A percentile compares a stretch with the other conserved stretches of the same genome.
phyloP scores from a whole-genome alignment of 2,329 filamentous ascomycete species.

The Didymella pomorum region DNA sequence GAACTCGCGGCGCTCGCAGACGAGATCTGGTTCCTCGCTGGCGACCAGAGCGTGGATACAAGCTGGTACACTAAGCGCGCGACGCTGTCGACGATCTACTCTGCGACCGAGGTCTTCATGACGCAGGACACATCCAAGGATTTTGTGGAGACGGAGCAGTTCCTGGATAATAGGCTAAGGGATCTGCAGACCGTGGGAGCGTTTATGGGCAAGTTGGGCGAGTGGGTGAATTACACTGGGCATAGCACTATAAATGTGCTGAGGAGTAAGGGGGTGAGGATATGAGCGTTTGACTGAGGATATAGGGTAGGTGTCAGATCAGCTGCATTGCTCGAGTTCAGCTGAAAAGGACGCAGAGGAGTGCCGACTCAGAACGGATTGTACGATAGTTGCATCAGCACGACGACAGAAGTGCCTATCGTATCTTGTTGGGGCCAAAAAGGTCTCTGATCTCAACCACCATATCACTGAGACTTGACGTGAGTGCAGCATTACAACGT shows the following conservation, averaged over 20 bases:
- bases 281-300: slow-evolving; percentile 58
- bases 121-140: slow-evolving; percentile 80
- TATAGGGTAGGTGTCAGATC: neutral
- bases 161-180: slow-evolving; percentile 76
- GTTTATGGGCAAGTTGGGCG: slow-evolving; percentile 68
- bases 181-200: slow-evolving; percentile 72
- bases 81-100: slow-evolving; percentile 71
- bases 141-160: slow-evolving; percentile 80
- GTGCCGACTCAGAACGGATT: neutral
- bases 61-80: slow-evolving; percentile 85
- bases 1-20: slow-evolving; percentile 87
- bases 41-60: slow-evolving; percentile 81
- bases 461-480: neutral
- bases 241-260: slow-evolving; percentile 80
- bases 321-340: neutral
- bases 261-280: slow-evolving; percentile 84
- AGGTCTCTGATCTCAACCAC: no score
- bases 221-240: slow-evolving; percentile 85
- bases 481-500: neutral
- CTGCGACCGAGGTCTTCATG: slow-evolving; percentile 85
- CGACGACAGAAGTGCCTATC: neutral
- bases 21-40: slow-evolving; percentile 88
- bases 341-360: neutral
- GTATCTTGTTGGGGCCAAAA: neutral
- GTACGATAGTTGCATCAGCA: neutral